Base-by-base conservation (phyloP, 441 rosid species). In the Pelargonium cotyledonis region DNA sequence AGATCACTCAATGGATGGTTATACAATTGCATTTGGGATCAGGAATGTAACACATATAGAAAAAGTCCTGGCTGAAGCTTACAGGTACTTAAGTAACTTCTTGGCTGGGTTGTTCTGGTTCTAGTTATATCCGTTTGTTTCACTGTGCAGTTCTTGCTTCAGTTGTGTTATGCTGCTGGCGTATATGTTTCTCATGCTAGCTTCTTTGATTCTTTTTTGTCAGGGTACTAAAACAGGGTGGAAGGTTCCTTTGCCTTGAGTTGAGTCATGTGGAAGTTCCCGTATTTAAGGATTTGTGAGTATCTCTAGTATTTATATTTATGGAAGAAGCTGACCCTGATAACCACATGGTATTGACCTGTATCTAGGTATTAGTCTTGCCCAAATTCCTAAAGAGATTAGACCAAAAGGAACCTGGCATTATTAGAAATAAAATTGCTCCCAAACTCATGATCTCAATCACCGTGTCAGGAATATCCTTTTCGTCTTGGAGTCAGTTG, bases 1-100 rank as follows among this genome's bases (percentile, higher is more conserved):
- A 68, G 86, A 90, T 75, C 73, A 83, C 72, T 84, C 91, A 61
- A 85, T 94, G 97, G 97, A 94, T 81, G 91, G 92, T 63, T 94
- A 88, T 82, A 88, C 97, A 53, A 85, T 94, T 77, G 97, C 99
- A 44, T 94, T 91, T 83, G 97, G 97, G 64, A 95, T 95, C 61
- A 86, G 99, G 80, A 95, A 95, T 80, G 99, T 91, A 47, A 95
- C 99, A 6, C 97, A 90, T 80, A 88, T 91, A 44, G 99, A 91
- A 79, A 91, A 90, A 81, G 95, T 77, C 75, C 95, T 95, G 9
- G 76, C 90, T 15, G 99, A 95, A 83, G 97, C 97, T 67, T 80
- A 90, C 72, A 84, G 99, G 97, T 88, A 68, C 21, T 41, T 15
- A 66, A 46, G n/a, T 49, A 60, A 65, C 66, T 63, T 49, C 26